These are phyloP conservation scores for Alternaria incomplexa DNA, from an alignment of 2,329 filamentous ascomycete genomes.

Conservation along the genomic window DNA sequence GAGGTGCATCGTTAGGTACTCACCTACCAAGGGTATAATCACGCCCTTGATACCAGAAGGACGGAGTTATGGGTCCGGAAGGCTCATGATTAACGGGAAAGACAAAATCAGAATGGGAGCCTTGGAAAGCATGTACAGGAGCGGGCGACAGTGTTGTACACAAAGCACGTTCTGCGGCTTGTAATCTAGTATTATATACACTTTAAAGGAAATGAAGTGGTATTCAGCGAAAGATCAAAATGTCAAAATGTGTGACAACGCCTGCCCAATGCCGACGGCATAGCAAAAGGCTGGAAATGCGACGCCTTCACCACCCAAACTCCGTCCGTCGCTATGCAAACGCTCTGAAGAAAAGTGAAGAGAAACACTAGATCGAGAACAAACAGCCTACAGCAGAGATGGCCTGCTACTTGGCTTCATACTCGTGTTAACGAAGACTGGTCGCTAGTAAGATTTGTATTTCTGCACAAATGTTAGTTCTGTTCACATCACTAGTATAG, in stretches of 20 bases:
- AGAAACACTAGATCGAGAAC: neutral
- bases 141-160: neutral
- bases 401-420: neutral
- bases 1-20: neutral
- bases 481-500: neutral
- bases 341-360: neutral
- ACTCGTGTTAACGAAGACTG: neutral
- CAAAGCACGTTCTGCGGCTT: neutral
- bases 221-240: neutral
- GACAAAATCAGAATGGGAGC: neutral
- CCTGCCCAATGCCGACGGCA: neutral
- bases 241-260: neutral
- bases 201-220: neutral
- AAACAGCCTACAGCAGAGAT: neutral
- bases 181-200: neutral
- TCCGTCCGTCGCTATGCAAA: conserved; percentile 16
- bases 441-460: conserved; percentile 14
- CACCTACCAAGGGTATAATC: neutral
- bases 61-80: neutral
- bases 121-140: neutral
- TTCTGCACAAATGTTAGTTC: conserved; percentile 1
- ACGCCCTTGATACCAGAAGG: neutral
- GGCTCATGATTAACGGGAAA: neutral
- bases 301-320: neutral
- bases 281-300: neutral